Percentiles rank a stretch among this genome's conserved stretches.
Evolutionary conservation across 306 rosid species (phyloP).

Genomic region (Casuarina cunninghamiana): DNA sequence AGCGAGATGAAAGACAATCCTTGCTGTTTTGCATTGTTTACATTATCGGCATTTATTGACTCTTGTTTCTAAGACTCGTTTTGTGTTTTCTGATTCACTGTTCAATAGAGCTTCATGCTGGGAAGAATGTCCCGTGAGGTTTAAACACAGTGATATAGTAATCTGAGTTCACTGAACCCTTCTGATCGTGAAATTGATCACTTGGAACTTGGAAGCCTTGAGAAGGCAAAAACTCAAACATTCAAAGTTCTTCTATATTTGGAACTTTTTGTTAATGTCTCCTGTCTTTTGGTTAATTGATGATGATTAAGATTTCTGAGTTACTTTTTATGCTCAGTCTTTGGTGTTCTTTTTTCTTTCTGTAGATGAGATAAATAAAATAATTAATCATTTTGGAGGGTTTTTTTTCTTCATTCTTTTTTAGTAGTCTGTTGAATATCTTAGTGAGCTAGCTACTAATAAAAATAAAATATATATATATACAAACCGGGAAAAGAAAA

Average conservation of each 20-base stretch:
- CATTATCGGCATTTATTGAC: not conserved
- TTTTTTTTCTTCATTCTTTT: not conserved
- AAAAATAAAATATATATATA: too few species aligned
- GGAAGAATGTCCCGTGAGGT: constrained; percentile 30
- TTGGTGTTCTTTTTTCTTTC: not conserved
- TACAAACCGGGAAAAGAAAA: too few species aligned
- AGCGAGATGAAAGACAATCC: not conserved
- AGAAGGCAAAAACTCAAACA: constrained; percentile 30
- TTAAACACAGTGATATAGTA: constrained; percentile 43
- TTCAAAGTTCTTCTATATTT: not conserved
- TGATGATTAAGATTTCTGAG: not conserved
- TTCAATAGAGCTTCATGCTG: constrained; percentile 35
- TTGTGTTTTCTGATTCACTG: constrained; percentile 28
- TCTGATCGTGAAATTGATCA: constrained; percentile 34
- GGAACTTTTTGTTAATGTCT: not conserved
- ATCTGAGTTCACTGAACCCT: constrained; percentile 25
- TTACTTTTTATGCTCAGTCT: not conserved
- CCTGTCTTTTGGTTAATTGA: not conserved
- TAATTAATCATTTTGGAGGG: not conserved
- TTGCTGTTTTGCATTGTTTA: not conserved
- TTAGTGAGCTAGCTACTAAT: not conserved
- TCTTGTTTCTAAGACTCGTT: not conserved
- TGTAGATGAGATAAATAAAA: not conserved
- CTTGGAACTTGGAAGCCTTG: constrained; percentile 29
- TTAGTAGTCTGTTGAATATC: not conserved